A percentile compares a stretch with the other conserved stretches of the same genome.
phyloP scores from a whole-genome alignment of 2,329 filamentous ascomycete species.

The Hymenoscyphus repandus region DNA sequence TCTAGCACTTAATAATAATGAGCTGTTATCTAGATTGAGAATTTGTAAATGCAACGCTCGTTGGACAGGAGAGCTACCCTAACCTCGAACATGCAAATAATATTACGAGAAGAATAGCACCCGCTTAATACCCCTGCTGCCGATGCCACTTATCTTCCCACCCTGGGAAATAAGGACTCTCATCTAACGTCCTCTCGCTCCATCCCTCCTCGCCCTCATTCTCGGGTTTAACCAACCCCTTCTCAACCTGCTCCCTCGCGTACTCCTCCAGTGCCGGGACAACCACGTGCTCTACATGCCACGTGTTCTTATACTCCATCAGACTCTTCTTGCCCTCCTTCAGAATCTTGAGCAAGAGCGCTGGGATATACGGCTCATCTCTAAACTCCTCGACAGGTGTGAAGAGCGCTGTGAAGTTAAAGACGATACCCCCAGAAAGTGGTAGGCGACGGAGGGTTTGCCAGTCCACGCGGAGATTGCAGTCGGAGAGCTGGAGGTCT shows the following conservation, averaged over 20 bases:
- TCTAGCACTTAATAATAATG: too few relatives aligned
- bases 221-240: slow-evolving; percentile 47
- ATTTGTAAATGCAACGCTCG: too few relatives aligned
- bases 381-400: slow-evolving; percentile 66
- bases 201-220: slow-evolving; percentile 18
- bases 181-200: slow-evolving; percentile 64
- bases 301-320: slow-evolving; percentile 77
- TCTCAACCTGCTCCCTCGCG: slow-evolving; percentile 59
- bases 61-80: too few relatives aligned
- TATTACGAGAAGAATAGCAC: too few relatives aligned
- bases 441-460: slow-evolving; percentile 78
- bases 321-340: slow-evolving; percentile 63
- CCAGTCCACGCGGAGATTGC: slow-evolving; percentile 77
- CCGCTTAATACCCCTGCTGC: slow-evolving; percentile 52
- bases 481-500: slow-evolving; percentile 50
- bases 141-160: slow-evolving; percentile 72
- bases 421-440: slow-evolving; percentile 68
- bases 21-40: too few relatives aligned
- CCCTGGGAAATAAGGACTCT: slow-evolving; percentile 69
- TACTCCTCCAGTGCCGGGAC: slow-evolving; percentile 60
- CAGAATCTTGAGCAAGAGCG: slow-evolving; percentile 62
- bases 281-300: slow-evolving; percentile 71
- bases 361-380: slow-evolving; percentile 68
- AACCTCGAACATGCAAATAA: too few relatives aligned
- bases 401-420: slow-evolving; percentile 87